phyloP scores from a whole-genome alignment of 139 green algal genomes.

The Coelastrella sp. region DNA sequence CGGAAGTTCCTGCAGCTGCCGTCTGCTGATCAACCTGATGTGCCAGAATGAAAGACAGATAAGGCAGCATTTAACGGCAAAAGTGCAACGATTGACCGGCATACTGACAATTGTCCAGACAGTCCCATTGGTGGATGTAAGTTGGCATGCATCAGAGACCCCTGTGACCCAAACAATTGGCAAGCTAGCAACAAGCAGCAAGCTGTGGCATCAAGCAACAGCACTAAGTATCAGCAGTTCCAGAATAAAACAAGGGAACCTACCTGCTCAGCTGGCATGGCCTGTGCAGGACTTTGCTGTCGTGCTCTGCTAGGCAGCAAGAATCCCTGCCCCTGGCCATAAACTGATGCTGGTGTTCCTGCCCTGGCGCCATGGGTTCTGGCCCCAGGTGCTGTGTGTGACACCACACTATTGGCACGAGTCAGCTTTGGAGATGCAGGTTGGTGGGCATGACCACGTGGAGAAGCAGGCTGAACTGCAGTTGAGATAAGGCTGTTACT shows the following conservation, averaged over 20 bases:
- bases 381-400: constrained; percentile 38
- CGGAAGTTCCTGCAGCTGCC: background rate
- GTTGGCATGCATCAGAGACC: too few species aligned
- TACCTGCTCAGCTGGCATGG: background rate
- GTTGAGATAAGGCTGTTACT: constrained; percentile 67
- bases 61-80: too few species aligned
- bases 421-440: constrained; percentile 56
- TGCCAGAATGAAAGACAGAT: too few species aligned
- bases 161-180: too few species aligned
- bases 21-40: background rate
- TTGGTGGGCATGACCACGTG: constrained; percentile 21
- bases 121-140: too few species aligned
- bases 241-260: background rate
- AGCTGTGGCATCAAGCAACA: too few species aligned
- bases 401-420: constrained; percentile 56
- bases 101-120: too few species aligned
- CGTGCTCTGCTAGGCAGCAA: constrained; percentile 6
- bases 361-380: constrained; percentile 26
- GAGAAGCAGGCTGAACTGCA: constrained; percentile 53
- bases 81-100: too few species aligned
- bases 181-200: too few species aligned
- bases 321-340: constrained; percentile 40
- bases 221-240: too few species aligned
- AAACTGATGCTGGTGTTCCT: constrained; percentile 54
- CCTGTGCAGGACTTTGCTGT: constrained; percentile 19